phyloP scores from a whole-genome alignment of 169 alveolate genomes.

The Eimeria maxima region DNA sequence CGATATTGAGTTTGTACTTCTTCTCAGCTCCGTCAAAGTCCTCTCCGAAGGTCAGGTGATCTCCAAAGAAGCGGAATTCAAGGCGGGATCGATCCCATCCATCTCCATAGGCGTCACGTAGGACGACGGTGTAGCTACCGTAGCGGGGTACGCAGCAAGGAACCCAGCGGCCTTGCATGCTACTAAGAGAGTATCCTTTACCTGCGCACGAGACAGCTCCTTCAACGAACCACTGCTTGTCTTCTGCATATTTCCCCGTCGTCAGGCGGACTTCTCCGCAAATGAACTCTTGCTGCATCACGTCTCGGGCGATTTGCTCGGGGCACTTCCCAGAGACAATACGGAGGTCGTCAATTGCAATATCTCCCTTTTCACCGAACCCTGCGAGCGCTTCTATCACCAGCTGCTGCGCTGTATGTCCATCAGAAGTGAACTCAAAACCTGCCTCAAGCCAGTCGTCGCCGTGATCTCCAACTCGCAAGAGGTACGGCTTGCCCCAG shows the following conservation, averaged over 20 bases:
- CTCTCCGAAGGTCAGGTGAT: slow-evolving; percentile 83
- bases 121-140: slow-evolving; percentile 87
- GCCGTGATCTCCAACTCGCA: slow-evolving; percentile 87
- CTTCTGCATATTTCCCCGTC: slow-evolving; percentile 84
- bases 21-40: slow-evolving; percentile 82
- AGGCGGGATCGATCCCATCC: slow-evolving; percentile 87
- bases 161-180: slow-evolving; percentile 84
- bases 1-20: slow-evolving; percentile 80
- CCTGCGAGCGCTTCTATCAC: slow-evolving; percentile 88
- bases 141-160: slow-evolving; percentile 89
- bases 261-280: slow-evolving; percentile 89
- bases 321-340: slow-evolving; percentile 85
- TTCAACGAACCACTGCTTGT: slow-evolving; percentile 88
- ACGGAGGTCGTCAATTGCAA: slow-evolving; percentile 86
- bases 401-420: slow-evolving; percentile 83
- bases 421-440: slow-evolving; percentile 85
- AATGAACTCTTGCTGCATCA: slow-evolving; percentile 71
- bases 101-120: slow-evolving; percentile 86
- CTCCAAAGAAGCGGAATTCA: slow-evolving; percentile 88
- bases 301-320: slow-evolving; percentile 73
- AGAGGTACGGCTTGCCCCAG: slow-evolving; percentile 87
- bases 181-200: slow-evolving; percentile 84
- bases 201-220: slow-evolving; percentile 89
- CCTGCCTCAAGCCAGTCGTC: slow-evolving; percentile 87
- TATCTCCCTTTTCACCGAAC: slow-evolving; percentile 85